These are phyloP conservation scores for Apiospora phragmitis DNA, from an alignment of 2,329 filamentous ascomycete species.

Conservation along the genomic window DNA sequence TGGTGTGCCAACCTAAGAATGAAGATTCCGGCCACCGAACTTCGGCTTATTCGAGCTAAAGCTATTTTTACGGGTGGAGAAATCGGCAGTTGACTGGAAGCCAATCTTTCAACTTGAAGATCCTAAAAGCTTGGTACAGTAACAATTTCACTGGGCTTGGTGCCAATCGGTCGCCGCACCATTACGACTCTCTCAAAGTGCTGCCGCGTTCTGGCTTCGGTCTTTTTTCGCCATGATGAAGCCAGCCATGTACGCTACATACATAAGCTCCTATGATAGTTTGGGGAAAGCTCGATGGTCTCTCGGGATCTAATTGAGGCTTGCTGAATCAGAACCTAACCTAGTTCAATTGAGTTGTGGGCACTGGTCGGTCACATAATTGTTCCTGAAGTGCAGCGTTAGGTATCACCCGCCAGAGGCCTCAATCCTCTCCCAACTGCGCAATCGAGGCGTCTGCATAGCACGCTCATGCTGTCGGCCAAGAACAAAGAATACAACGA, in stretches of 20 bases:
- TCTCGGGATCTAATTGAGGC: background rate
- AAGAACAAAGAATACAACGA: background rate
- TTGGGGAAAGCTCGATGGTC: background rate
- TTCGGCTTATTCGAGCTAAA: background rate
- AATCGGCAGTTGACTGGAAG: background rate
- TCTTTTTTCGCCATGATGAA: background rate
- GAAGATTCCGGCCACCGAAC: background rate
- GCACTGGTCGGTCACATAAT: too few relatives aligned
- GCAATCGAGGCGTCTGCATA: background rate
- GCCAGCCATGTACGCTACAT: background rate
- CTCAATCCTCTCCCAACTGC: background rate
- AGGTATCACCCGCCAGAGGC: too few relatives aligned
- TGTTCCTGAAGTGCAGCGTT: too few relatives aligned
- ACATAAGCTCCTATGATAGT: background rate
- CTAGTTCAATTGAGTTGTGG: background rate
- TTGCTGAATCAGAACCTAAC: too few relatives aligned
- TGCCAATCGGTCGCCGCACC: background rate
- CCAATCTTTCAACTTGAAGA: background rate
- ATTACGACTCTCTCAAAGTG: background rate
- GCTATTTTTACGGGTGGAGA: background rate
- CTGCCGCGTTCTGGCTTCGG: background rate
- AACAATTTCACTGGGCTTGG: background rate
- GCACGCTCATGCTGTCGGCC: background rate
- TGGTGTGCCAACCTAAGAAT: background rate
- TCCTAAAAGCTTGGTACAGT: background rate